Evolutionary conservation across 805 yeast species (phyloP), one percentile per base, ranked within the genome.

Genomic region (Sugiyamaella americana): DNA sequence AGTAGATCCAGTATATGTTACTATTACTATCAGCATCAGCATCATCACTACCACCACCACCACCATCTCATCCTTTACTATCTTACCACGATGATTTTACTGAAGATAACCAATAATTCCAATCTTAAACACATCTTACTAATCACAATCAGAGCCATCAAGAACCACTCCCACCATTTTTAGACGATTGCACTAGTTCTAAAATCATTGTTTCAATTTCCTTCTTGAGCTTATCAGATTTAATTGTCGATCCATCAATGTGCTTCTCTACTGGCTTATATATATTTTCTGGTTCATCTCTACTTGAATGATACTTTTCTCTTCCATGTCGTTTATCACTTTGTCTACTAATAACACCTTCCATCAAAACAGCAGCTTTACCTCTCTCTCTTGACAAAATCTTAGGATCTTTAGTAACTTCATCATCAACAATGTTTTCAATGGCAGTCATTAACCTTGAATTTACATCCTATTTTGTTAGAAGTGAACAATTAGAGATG

Each of bases 311-410:
- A 8, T 13, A 20, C n/a, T 21, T 38, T 37, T 30, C 8, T 19
- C 30, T 22, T 19, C 35, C 34, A 5, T n/a, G 34, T 10, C 11
- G 13, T 26, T 26, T 26, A 26, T 46, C 51, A 20, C 37, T 40
- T 29, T 44, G 47, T 18, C 57, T 44, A 34, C 44, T 51, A 21
- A 56, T 44, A 11, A 47, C 47, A 3, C 56, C 56, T 40, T 58
- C 62, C 4, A 57, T 41, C n/a, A 57, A 32, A 3, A 56, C 59
- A 6, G 58, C 59, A 3, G 58, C 48, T 37, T 54, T 58, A 21
- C 53, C 50, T 24, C 58, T 43, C 19, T 57, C 59, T 21, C 53
- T 44, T 5, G 47, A 44, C 26, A 58, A 51, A 24, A 57, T 44
- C 20, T 41, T 30, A 16, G 59, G 55, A 24, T 57, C 55, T 32